A percentile compares a stretch with the other conserved stretches of the same genome.
phyloP scores from a whole-genome alignment of 2,329 filamentous ascomycete genomes.

The Hirsutella thompsonii region DNA sequence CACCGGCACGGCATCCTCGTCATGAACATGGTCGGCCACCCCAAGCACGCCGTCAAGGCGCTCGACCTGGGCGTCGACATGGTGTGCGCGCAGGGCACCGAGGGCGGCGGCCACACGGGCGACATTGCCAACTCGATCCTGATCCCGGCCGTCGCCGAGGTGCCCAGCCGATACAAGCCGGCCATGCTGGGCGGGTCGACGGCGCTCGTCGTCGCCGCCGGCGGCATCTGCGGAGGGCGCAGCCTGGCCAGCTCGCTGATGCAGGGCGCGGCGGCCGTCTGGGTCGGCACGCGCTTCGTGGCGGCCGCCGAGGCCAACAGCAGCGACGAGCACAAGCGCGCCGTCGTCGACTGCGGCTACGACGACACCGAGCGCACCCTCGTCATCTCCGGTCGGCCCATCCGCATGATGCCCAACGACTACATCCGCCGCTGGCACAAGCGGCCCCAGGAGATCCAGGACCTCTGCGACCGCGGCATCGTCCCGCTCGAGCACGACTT shows the following conservation, averaged over 20 bases:
- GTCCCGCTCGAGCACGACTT: slow-evolving; percentile 76
- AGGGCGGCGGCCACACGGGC: slow-evolving; percentile 88
- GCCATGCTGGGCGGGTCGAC: slow-evolving; percentile 53
- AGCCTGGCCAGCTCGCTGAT: slow-evolving; percentile 71
- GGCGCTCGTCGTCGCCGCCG: slow-evolving; percentile 77
- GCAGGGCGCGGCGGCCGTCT: slow-evolving; percentile 79
- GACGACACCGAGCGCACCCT: slow-evolving; percentile 73
- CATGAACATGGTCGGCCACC: slow-evolving; percentile 97
- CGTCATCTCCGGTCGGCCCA: slow-evolving; percentile 67
- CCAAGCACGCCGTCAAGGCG: slow-evolving; percentile 82
- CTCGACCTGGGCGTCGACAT: slow-evolving; percentile 79
- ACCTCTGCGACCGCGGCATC: slow-evolving; percentile 62
- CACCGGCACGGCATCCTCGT: slow-evolving; percentile 71
- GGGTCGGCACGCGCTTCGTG: slow-evolving; percentile 91
- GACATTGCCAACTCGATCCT: slow-evolving; percentile 78
- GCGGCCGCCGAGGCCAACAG: slow-evolving; percentile 72
- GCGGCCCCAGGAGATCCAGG: slow-evolving; percentile 59
- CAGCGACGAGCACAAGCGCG: slow-evolving; percentile 69
- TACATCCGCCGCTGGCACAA: slow-evolving; percentile 76
- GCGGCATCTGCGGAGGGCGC: slow-evolving; percentile 74
- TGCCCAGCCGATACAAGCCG: slow-evolving; percentile 60
- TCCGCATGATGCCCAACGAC: slow-evolving; percentile 70
- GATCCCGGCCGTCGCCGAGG: slow-evolving; percentile 76
- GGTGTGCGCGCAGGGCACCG: slow-evolving; percentile 82
- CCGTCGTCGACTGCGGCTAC: slow-evolving; percentile 67